A percentile compares a stretch with the other conserved stretches of the same genome.
Conservation (phyloP, 2,329 filamentous ascomycete genomes). For the Phialophora chinensis region DNA sequence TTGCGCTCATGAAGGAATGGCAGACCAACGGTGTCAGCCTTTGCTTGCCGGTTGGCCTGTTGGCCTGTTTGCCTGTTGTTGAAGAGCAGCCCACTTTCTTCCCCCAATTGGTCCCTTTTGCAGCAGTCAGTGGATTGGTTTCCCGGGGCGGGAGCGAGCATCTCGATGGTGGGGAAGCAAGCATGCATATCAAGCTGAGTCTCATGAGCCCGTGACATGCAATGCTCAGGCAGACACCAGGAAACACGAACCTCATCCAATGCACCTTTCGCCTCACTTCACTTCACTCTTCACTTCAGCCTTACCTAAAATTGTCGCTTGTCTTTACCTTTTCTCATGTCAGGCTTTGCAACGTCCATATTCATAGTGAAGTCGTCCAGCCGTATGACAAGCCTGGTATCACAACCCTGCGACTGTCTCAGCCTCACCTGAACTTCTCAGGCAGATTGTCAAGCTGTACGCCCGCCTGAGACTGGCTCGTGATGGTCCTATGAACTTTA, state of each 20-base stretch:
- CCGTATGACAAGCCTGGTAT: not conserved
- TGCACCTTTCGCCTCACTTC: not conserved
- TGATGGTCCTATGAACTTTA: not conserved
- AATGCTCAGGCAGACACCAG: slow-evolving; percentile 7
- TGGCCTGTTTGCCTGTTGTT: not conserved
- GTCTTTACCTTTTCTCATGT: slow-evolving; percentile 2
- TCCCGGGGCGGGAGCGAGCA: not conserved
- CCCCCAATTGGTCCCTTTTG: not conserved
- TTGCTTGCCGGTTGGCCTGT: not conserved
- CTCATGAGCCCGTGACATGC: not conserved
- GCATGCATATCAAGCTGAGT: not conserved
- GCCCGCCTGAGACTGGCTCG: not conserved
- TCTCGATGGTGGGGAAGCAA: not conserved
- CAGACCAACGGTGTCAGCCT: not conserved
- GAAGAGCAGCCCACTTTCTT: not conserved
- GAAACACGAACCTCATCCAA: slow-evolving; percentile 1
- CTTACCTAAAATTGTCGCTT: not conserved
- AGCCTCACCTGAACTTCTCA: not conserved
- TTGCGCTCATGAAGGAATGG: not conserved
- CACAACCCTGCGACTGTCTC: not conserved
- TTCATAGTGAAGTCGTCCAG: not conserved
- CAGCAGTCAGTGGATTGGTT: not conserved
- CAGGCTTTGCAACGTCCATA: not conserved
- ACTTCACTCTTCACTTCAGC: slow-evolving; percentile 8
- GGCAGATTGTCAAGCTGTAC: not conserved